Evolutionary conservation across 2,329 filamentous ascomycete genomes (phyloP).

Genomic region (Fonsecaea monophora): DNA sequence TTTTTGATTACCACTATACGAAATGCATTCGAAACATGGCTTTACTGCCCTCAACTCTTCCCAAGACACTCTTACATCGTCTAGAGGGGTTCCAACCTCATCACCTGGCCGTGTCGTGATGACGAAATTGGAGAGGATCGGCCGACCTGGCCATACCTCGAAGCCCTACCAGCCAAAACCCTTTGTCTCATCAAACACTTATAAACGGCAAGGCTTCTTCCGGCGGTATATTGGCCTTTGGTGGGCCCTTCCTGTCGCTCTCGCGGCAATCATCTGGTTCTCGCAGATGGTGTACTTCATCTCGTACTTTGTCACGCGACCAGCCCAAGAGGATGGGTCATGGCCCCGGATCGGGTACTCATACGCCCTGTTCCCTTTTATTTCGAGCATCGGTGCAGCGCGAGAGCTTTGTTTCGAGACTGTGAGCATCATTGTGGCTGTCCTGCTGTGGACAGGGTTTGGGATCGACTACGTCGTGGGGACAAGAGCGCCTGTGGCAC

Average conservation of each 20-base stretch:
- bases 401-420: slow-evolving; percentile 9
- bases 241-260: slow-evolving; percentile 10
- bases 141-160: not conserved
- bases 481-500: slow-evolving; percentile 5
- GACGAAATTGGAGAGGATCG: not conserved
- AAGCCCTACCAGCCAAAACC: not conserved
- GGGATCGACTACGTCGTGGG: slow-evolving; percentile 21
- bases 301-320: slow-evolving; percentile 16
- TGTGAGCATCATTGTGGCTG: slow-evolving; percentile 16
- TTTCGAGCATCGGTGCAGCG: slow-evolving; percentile 20
- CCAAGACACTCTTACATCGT: no score
- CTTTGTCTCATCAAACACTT: slow-evolving; percentile 5
- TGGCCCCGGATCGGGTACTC: slow-evolving; percentile 16
- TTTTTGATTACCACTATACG: no score
- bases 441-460: slow-evolving; percentile 17
- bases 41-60: no score
- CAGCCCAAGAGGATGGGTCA: slow-evolving; percentile 15
- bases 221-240: slow-evolving; percentile 12
- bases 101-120: not conserved
- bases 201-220: slow-evolving; percentile 11
- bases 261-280: slow-evolving; percentile 17
- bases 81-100: not conserved
- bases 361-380: slow-evolving; percentile 23
- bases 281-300: slow-evolving; percentile 24
- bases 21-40: no score